Percentiles rank a stretch among this genome's conserved stretches.
These are phyloP conservation scores for Acer campestre DNA, from an alignment of 345 rosid species.

Conservation along the genomic window DNA sequence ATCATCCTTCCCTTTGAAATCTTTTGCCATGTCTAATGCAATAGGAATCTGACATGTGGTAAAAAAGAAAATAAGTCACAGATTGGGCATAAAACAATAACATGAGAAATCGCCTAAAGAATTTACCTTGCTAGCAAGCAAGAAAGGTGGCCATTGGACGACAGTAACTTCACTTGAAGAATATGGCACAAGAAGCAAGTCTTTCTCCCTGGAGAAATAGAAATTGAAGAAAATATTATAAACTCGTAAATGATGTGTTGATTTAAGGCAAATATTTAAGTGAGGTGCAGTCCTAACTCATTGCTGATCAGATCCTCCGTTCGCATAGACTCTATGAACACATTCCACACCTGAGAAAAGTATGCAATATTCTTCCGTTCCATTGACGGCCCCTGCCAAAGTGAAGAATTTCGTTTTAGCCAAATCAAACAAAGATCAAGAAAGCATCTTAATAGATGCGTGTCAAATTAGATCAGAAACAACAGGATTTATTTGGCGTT, in stretches of 20 bases:
- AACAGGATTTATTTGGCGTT: neutral
- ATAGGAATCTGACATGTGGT: slow-evolving; percentile 79
- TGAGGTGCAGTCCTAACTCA: slow-evolving; percentile 49
- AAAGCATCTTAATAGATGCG: neutral
- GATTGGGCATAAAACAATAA: slow-evolving; percentile 18
- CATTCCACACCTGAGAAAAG: slow-evolving; percentile 90
- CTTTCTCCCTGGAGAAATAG: slow-evolving; percentile 61
- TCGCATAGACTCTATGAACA: slow-evolving; percentile 83
- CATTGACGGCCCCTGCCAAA: slow-evolving; percentile 55
- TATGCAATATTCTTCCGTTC: slow-evolving; percentile 58
- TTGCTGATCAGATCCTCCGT: slow-evolving; percentile 81
- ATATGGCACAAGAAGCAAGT: slow-evolving; percentile 89
- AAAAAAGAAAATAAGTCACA: slow-evolving; percentile 27
- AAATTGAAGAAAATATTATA: slow-evolving; percentile 24
- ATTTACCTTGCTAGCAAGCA: slow-evolving; percentile 96
- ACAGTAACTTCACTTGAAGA: slow-evolving; percentile 66
- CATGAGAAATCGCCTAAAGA: slow-evolving; percentile 16
- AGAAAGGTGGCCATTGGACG: slow-evolving; percentile 96
- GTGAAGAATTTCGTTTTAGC: slow-evolving; percentile 22
- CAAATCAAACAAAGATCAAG: slow-evolving; percentile 16
- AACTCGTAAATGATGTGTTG: slow-evolving; percentile 16
- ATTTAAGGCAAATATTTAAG: slow-evolving; percentile 18
- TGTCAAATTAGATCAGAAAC: neutral
- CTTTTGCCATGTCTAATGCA: slow-evolving; percentile 99
- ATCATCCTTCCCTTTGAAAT: slow-evolving; percentile 76